Evolutionary conservation across 2,329 filamentous ascomycete genomes (phyloP), one percentile per base, ranked within the genome.

Genomic region (Exophiala mesophila): DNA sequence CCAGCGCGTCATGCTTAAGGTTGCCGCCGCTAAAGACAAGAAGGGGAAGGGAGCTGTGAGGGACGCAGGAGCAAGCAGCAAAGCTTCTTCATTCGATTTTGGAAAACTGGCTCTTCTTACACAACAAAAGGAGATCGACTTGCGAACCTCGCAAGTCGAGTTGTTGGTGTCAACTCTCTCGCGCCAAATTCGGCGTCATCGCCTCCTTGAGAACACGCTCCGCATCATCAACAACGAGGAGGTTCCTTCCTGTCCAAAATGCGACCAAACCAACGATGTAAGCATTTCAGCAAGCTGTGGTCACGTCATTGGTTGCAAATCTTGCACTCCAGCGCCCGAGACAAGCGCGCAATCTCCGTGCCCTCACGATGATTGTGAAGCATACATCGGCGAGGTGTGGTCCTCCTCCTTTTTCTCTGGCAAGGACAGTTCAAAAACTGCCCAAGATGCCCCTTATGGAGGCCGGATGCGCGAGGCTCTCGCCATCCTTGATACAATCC

Each of bases 241-340:
- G 6, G 17, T 52, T 18, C 50, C 48, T 24, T 4, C 36, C 4
- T 70, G 68, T 51, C 50, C 59, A 26, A 48, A 41, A 13, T 72
- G 69, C 47, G 47, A 57, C 2, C 41, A 44, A 3, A 45, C 41
- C n/a, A 45, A 47, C 5, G 36, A 59, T 4, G 53, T 50, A n/a
- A 54, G 62, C 29, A 55, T 78, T 4, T 63, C 76, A 7, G 64
- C 65, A 1, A 60, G 61, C 4, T 79, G 76, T 47, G 76, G 76
- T 0, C 76, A 80, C 52, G 47, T 64, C 1, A 52, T 51, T 12
- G 19, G 21, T 4, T 46, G 44, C 24, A 12, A 16, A 10, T 8
- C 10, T n/a, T 26, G 39, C 17, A 16, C 23, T 29, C n/a, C 32
- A 24, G 10, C 4, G 13, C 31, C 40, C 17, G 6, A 36, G 24